Evolutionary conservation across 257 asterid species (phyloP), one percentile per base, ranked within the genome.

Genomic region (Gardenia jasminoides): DNA sequence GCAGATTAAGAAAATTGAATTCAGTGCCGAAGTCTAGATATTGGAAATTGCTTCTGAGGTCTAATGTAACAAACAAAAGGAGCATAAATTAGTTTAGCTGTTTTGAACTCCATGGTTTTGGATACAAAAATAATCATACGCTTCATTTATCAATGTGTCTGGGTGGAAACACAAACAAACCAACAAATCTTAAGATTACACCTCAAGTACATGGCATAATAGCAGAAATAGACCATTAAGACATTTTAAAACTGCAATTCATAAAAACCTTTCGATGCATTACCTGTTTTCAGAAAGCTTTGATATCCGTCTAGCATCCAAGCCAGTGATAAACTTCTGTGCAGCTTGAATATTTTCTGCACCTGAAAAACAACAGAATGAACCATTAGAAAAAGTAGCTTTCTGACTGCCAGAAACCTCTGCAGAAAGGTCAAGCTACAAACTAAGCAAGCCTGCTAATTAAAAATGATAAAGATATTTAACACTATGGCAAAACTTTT

Each of bases 281-380:
- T 81, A 93, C 99, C 99, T 96, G 92, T 90, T 88, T 78, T 96
- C 99, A 13, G 99, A 87, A 72, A 96, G 94, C 88, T 96, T 96
- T 65, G 99, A 78, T 83, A 96, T 86, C 87, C 99, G 88, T 88
- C 99, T 87, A 79, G 99, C 97, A 83, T 96, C 99, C 87, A 96
- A 89, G 80, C 99, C 99, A 13, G 99, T 93, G 74, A 96, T 85
- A 70, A 87, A 96, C 73, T 90, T 96, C 80, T 96, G 99, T 67
- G 98, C 98, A 75, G 97, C 96, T 88, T 92, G 98, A 84, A 92
- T 90, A 84, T 91, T 80, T 84, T 96, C 97, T 24, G 88, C 76
- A 33, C 99, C 99, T 96, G 92, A 44, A 82, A 58, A 72, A 80
- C 39, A 7, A 41, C 50, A 58, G 62, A 31, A 13, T 46, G 44